Conservation (phyloP, 352 stramenopile genomes). For the Sclerospora graminicola region DNA sequence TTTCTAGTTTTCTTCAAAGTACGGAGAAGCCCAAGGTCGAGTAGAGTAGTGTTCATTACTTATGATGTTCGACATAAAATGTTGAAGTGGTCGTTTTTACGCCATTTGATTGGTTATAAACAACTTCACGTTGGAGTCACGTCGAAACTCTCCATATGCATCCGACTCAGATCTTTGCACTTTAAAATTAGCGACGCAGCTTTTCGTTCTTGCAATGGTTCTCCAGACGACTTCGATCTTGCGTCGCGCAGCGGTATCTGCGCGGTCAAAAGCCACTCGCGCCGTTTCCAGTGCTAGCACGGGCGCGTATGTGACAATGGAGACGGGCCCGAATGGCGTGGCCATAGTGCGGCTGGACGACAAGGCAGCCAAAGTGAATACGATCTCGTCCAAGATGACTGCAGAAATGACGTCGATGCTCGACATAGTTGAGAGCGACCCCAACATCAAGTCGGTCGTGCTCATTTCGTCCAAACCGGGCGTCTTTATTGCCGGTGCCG, state of each 20-base stretch:
- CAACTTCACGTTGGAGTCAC: constrained; percentile 14
- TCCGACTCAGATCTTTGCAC: constrained; percentile 14
- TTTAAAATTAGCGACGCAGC: constrained; percentile 8
- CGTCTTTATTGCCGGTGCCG: constrained; percentile 97
- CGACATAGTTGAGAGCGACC: constrained; percentile 83
- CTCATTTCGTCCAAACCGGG: constrained; percentile 95
- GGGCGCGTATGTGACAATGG: constrained; percentile 81
- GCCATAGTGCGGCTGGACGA: constrained; percentile 90
- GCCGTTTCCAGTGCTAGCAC: constrained; percentile 19
- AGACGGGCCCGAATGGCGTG: constrained; percentile 81
- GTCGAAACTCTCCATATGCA: not conserved
- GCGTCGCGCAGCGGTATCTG: constrained; percentile 11
- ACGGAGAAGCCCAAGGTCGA: constrained; percentile 24
- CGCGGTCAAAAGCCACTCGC: constrained; percentile 6
- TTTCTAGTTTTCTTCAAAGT: constrained; percentile 17
- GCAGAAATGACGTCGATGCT: constrained; percentile 83
- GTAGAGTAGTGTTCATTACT: constrained; percentile 1
- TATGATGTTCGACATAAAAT: not conserved
- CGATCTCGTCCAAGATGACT: constrained; percentile 87
- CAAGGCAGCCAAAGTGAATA: constrained; percentile 89
- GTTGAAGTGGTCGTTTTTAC: constrained; percentile 15
- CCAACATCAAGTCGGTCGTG: constrained; percentile 93
- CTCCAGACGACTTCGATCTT: constrained; percentile 22
- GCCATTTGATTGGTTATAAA: constrained; percentile 16
- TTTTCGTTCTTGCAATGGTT: constrained; percentile 9